Conservation (phyloP, 1,139 yeast species). For the Nakaseomyces kungkrabaensis region DNA sequence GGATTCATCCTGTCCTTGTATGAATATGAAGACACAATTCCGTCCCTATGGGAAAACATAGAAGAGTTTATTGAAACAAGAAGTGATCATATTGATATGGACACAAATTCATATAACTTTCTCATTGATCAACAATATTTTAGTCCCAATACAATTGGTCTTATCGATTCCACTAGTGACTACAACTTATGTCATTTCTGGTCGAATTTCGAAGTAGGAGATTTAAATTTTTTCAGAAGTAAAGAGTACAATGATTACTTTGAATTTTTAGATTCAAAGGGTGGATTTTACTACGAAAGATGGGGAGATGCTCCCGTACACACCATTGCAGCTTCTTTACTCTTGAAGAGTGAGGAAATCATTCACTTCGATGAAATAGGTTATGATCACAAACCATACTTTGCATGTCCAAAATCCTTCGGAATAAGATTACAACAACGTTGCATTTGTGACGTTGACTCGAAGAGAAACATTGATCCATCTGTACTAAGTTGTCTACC, state of each 20-base stretch:
- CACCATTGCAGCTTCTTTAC: slow-evolving; percentile 58
- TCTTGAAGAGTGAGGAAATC: slow-evolving; percentile 58
- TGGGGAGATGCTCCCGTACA: slow-evolving; percentile 99
- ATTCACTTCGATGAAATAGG: slow-evolving; percentile 92
- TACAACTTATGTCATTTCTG: slow-evolving; percentile 91
- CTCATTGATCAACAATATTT: slow-evolving; percentile 50
- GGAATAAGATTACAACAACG: slow-evolving; percentile 46
- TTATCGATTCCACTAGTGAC: slow-evolving; percentile 34
- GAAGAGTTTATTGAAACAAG: slow-evolving; percentile 41
- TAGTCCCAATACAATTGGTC: slow-evolving; percentile 12
- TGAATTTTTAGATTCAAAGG: slow-evolving; percentile 54
- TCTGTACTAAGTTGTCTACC: slow-evolving; percentile 62
- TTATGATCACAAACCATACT: slow-evolving; percentile 73
- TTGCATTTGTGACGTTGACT: slow-evolving; percentile 55
- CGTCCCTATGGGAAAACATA: slow-evolving; percentile 73
- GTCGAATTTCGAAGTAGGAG: slow-evolving; percentile 89
- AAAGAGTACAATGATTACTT: slow-evolving; percentile 58
- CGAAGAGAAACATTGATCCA: slow-evolving; percentile 46
- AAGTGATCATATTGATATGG: slow-evolving; percentile 41
- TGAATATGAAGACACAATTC: slow-evolving; percentile 72
- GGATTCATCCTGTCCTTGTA: slow-evolving; percentile 77
- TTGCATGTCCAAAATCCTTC: slow-evolving; percentile 61
- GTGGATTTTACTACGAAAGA: slow-evolving; percentile 84
- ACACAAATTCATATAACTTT: slow-evolving; percentile 60
- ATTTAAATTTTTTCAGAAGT: slow-evolving; percentile 68